These are phyloP conservation scores for Herpetospermum pedunculosum DNA, from an alignment of 306 rosid species.

Conservation along the genomic window DNA sequence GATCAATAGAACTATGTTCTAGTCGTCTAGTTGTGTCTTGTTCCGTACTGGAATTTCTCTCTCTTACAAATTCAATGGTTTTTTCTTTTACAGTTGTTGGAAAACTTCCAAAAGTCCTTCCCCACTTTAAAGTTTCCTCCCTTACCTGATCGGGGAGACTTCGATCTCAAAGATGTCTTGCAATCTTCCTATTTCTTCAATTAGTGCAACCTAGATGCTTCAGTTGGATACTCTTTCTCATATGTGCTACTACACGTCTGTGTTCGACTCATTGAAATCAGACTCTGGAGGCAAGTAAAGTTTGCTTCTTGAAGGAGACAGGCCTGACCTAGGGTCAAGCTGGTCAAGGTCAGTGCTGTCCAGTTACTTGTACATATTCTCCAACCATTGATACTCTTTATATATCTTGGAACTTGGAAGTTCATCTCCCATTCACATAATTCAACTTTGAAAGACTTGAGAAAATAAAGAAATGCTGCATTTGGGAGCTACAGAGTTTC, in stretches of 20 bases:
- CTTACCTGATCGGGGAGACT: slow-evolving; percentile 78
- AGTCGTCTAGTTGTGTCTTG: background rate
- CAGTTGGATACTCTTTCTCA: slow-evolving; percentile 13
- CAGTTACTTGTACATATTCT: slow-evolving; percentile 17
- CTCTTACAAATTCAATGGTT: slow-evolving; percentile 8
- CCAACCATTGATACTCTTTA: slow-evolving; percentile 7
- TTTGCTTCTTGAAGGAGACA: slow-evolving; percentile 14
- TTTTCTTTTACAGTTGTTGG: slow-evolving; percentile 42
- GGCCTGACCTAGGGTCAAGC: slow-evolving; percentile 9
- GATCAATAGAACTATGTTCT: background rate
- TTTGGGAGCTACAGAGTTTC: background rate
- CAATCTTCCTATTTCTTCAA: slow-evolving; percentile 72
- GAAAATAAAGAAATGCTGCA: slow-evolving; percentile 17
- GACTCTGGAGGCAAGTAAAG: slow-evolving; percentile 4
- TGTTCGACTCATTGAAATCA: slow-evolving; percentile 15
- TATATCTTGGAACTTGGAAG: slow-evolving; percentile 16
- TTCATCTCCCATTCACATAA: slow-evolving; percentile 14
- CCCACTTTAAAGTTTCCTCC: slow-evolving; percentile 57
- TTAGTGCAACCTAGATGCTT: slow-evolving; percentile 27
- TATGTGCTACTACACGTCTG: background rate
- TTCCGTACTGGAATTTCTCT: background rate
- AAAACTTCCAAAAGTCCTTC: slow-evolving; percentile 53
- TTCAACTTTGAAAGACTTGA: slow-evolving; percentile 7
- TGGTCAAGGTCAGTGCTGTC: slow-evolving; percentile 10
- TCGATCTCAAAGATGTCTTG: slow-evolving; percentile 63